A percentile compares a stretch with the other conserved stretches of the same genome.
Conservation (phyloP, 768 basidiomycete species). For the Pisolithus tinctorius region DNA sequence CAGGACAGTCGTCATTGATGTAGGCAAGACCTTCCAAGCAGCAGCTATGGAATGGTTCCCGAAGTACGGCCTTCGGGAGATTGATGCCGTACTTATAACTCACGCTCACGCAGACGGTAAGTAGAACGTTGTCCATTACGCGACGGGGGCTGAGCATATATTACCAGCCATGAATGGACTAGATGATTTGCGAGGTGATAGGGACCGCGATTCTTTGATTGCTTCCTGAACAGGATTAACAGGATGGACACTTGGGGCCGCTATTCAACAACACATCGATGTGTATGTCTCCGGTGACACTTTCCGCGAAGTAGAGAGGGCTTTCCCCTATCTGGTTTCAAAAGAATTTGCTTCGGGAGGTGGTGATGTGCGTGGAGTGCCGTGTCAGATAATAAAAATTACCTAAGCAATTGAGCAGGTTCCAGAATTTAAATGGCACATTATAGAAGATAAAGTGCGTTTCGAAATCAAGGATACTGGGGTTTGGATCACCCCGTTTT, state of each 20-base stretch:
- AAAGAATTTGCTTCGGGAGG: slow-evolving; percentile 75
- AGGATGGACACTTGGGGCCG: slow-evolving; percentile 68
- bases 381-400: neutral
- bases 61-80: slow-evolving; percentile 62
- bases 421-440: slow-evolving; percentile 77
- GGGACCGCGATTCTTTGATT: neutral
- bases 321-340: slow-evolving; percentile 79
- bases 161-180: slow-evolving; percentile 75
- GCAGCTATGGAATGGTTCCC: slow-evolving; percentile 56
- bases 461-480: slow-evolving; percentile 65
- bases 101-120: slow-evolving; percentile 82
- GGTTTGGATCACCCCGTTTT: slow-evolving; percentile 58
- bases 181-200: slow-evolving; percentile 77
- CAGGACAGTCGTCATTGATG: slow-evolving; percentile 78
- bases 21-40: slow-evolving; percentile 75
- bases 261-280: slow-evolving; percentile 69
- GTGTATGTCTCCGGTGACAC: slow-evolving; percentile 65
- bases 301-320: slow-evolving; percentile 54
- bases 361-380: slow-evolving; percentile 49
- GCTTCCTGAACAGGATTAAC: slow-evolving; percentile 5
- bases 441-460: slow-evolving; percentile 60
- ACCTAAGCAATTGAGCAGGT: slow-evolving; percentile 38
- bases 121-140: neutral
- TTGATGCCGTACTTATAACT: slow-evolving; percentile 75
- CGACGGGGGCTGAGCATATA: slow-evolving; percentile 1